Evolutionary conservation across 2,329 filamentous ascomycete species (phyloP).

Genomic region (Aureobasidium vineae): DNA sequence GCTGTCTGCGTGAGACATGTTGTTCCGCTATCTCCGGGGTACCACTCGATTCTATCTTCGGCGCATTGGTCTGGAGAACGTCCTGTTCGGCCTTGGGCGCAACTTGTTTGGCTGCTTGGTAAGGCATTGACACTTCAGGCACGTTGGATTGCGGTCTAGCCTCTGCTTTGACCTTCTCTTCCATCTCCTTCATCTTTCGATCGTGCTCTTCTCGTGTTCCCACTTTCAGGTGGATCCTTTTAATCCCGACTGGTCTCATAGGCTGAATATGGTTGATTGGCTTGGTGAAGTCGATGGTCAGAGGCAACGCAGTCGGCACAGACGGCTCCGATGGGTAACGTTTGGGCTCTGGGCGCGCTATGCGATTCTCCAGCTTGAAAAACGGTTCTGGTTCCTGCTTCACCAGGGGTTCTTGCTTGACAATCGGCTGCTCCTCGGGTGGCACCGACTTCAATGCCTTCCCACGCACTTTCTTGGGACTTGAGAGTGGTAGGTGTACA

Average conservation of each 20-base stretch:
- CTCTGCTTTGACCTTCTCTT: conserved; percentile 45
- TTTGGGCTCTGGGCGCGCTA: conserved; percentile 1
- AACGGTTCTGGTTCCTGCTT: conserved; percentile 1
- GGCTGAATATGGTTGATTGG: conserved; percentile 26
- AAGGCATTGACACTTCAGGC: background rate
- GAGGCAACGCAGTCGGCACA: conserved; percentile 14
- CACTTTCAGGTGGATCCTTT: conserved; percentile 59
- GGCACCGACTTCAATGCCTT: background rate
- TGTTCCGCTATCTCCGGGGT: background rate
- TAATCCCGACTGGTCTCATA: conserved; percentile 31
- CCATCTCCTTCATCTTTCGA: conserved; percentile 39
- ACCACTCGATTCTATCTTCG: background rate
- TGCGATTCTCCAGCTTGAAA: background rate
- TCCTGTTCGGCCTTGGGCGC: background rate
- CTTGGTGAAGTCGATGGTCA: conserved; percentile 23
- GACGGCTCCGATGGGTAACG: conserved; percentile 2
- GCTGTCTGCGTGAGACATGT: background rate
- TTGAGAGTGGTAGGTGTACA: background rate
- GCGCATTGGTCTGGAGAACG: fast-evolving
- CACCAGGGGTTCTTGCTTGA: background rate
- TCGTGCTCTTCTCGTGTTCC: conserved; percentile 59
- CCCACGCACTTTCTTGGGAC: conserved; percentile 1
- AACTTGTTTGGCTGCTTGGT: background rate
- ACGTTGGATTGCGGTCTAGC: background rate
- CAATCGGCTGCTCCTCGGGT: background rate